Conservation (phyloP, 345 rosid genomes). For the Eucalyptus marginata region DNA sequence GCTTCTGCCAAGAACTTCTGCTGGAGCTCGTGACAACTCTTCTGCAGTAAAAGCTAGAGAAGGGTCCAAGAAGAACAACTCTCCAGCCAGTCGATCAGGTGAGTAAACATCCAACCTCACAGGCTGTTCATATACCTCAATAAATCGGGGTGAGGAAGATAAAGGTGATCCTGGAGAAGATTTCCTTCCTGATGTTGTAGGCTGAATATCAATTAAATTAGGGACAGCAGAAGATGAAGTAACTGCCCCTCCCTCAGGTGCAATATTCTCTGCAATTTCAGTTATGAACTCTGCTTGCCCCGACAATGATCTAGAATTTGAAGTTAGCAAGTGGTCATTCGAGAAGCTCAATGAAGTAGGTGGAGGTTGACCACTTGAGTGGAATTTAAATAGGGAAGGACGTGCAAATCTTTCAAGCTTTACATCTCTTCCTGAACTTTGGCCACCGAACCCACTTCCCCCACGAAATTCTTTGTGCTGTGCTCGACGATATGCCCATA, state of each 20-base stretch:
- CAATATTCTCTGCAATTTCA: constrained; percentile 52
- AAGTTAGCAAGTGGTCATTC: constrained; percentile 76
- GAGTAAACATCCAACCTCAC: constrained; percentile 77
- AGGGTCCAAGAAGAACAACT: constrained; percentile 66
- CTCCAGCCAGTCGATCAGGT: constrained; percentile 93
- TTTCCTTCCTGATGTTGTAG: constrained; percentile 54
- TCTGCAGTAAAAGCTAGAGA: constrained; percentile 76
- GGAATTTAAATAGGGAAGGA: constrained; percentile 59
- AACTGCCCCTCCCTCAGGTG: constrained; percentile 10
- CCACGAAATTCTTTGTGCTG: constrained; percentile 53
- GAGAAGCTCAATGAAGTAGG: constrained; percentile 75
- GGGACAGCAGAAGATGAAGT: constrained; percentile 28
- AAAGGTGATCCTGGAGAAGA: constrained; percentile 74
- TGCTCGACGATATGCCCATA: constrained; percentile 61
- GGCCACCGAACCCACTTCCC: constrained; percentile 34
- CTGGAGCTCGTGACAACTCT: constrained; percentile 95
- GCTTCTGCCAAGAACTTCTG: constrained; percentile 98
- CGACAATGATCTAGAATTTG: constrained; percentile 75
- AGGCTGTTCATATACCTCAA: constrained; percentile 48
- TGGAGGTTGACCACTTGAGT: constrained; percentile 38
- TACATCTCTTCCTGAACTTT: constrained; percentile 28
- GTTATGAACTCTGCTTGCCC: constrained; percentile 37
- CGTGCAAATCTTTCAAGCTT: constrained; percentile 50
- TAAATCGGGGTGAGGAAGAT: constrained; percentile 66
- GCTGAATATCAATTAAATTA: constrained; percentile 44